Evolutionary conservation across 257 asterid species (phyloP), one percentile per base, ranked within the genome.

Genomic region (Ballota nigra): DNA sequence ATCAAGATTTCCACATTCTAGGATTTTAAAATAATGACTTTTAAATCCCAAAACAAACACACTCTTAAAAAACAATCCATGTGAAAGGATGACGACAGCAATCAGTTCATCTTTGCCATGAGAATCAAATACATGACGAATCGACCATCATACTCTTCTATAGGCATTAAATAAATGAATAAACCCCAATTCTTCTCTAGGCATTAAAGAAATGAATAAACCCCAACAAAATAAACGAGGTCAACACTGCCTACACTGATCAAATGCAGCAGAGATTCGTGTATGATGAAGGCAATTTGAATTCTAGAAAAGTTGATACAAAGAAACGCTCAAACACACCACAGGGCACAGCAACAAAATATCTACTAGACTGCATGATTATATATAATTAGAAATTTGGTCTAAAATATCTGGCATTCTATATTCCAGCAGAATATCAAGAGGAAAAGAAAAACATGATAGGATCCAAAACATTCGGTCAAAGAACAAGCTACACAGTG

Each of bases 401-500:
- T 61, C 73, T 43, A 29, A 71, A 62, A 34, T 40, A 8, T 49
- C 28, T 0, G 51, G 43, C 59, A 66, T 28, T 10, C 34, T 36
- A 19, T 59, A 62, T 3, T 52, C 73, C 62, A 36, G 63, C 60
- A 40, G 59, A 34, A 43, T 18, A 53, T 20, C 74, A 31, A 70
- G 56, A 24, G 26, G 31, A 70, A 76, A 52, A 6, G 24, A 76
- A n/a, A 55, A 55, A 13, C 2, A 31, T 49, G 47, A 31, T 8
- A 33, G 70, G 26, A 52, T 53, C 31, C 34, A 13, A 15, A 24
- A 67, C 69, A 49, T 43, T 13, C n/a, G 4, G 53, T 16, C 57
- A 11, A 53, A 11, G 45, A 59, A 64, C 57, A 45, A 55, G 47
- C 85, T 85, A 90, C 61, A 67, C 88, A 1, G 82, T 76, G 70